A percentile compares a stretch with the other conserved stretches of the same genome.
phyloP scores from a whole-genome alignment of 2,329 filamentous ascomycete genomes.

The Calonectria naviculata region DNA sequence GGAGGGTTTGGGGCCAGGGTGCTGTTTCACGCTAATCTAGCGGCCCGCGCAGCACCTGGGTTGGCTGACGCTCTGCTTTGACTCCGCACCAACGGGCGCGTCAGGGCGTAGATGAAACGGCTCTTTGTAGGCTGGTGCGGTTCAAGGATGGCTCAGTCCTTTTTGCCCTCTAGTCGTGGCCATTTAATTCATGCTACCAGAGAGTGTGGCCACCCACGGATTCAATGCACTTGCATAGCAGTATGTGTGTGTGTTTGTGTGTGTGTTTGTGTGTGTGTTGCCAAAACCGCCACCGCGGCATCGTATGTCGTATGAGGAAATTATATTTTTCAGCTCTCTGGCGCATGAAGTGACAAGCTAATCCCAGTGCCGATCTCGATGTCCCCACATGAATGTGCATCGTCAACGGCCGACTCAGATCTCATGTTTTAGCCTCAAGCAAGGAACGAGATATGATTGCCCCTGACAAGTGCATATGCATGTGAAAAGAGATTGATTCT shows the following conservation, averaged over 20 bases:
- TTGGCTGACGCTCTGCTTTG: constrained; percentile 10
- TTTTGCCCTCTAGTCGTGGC: neutral
- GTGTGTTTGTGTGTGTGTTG: neutral
- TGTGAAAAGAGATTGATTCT: neutral
- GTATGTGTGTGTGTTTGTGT: neutral
- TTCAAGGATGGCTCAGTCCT: neutral
- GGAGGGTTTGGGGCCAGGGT: neutral
- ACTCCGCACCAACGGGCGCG: constrained; percentile 5
- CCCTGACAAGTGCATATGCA: constrained; percentile 24
- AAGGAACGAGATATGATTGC: constrained; percentile 10
- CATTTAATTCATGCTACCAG: neutral
- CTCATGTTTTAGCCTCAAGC: constrained; percentile 27
- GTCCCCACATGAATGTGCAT: constrained; percentile 24
- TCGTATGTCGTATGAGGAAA: neutral
- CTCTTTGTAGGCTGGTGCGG: neutral
- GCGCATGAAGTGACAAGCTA: constrained; percentile 8
- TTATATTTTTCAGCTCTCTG: constrained; percentile 4
- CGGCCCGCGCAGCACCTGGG: constrained; percentile 12
- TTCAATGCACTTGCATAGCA: neutral
- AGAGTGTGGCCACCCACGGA: too few species aligned
- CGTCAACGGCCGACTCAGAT: constrained; percentile 23
- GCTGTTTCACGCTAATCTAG: constrained; percentile 36
- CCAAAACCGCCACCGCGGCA: neutral
- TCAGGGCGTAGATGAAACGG: constrained; percentile 23
- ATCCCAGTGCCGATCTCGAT: constrained; percentile 32